Base-by-base conservation (phyloP, 495 filamentous ascomycete species). In the Schizothecium vesticola region DNA sequence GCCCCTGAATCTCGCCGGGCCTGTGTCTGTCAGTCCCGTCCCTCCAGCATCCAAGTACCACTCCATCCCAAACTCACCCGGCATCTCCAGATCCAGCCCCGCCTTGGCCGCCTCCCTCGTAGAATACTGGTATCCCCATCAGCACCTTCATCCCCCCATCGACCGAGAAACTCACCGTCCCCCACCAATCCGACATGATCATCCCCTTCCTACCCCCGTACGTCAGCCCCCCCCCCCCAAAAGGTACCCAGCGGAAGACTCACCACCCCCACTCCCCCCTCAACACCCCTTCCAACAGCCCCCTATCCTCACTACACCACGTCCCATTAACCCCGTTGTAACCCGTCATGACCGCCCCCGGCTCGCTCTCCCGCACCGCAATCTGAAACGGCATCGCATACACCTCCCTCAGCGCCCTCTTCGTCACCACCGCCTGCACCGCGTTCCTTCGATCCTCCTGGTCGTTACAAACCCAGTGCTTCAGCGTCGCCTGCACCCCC, bases 381-480 rank as follows among this genome's bases (percentile, higher is more conserved):
- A 91, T 79, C 75, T 92, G 89, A 75, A 92, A 93, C 0, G 91
- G 89, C 75, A 90, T 74, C 11, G 89, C 80, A 70, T 94, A 94
- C 23, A 94, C 89, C 79, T 95, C 92, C 23, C 91, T 85, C 73
- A 94, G 73, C 19, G 91, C 88, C 23, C 91, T 84, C 62, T 90
- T 83, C 1, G 89, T 88, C 21, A 93, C 79, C 60, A 89, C 86
- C 57, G 84, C 86, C 74, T 89, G 81, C 1, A 92, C 88, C 0
- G 86, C 87, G 80, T 90, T 86, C 0, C 91, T 81, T 76, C 87
- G 86, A 66, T 90, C 87, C 72, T 94, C 91, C 73, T 90, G 88
- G 72, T 93, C 91, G 75, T 93, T 94, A 69, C 86, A 89, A n/a
- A 91, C 87, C 72, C 91, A 94, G 74, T 94, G 91, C 82, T 93